phyloP scores from a whole-genome alignment of 1,284 basidiomycete genomes.

The Heliocybe sulcata region DNA sequence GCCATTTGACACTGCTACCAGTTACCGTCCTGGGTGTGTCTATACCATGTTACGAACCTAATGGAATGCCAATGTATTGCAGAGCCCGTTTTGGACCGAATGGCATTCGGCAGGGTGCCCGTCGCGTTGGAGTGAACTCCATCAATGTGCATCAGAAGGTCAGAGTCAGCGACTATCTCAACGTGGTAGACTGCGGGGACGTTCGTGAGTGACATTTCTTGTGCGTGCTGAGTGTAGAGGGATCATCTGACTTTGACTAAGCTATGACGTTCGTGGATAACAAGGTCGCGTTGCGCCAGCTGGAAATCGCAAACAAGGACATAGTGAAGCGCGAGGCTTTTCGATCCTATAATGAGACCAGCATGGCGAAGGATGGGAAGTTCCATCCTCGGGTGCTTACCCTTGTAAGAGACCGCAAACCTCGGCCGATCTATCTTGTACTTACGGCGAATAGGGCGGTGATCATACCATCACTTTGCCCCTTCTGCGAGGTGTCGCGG shows the following conservation, averaged over 20 bases:
- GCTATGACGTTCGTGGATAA: constrained; percentile 26
- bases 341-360: constrained; percentile 15
- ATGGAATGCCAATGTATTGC: not conserved
- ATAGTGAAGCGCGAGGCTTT: constrained; percentile 16
- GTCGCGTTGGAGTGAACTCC: constrained; percentile 19
- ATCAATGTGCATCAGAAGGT: constrained; percentile 23
- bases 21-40: constrained; percentile 23
- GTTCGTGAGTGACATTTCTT: constrained; percentile 26
- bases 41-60: not conserved
- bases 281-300: constrained; percentile 26
- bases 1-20: constrained; percentile 26
- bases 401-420: not conserved
- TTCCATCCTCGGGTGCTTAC: constrained; percentile 29
- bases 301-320: constrained; percentile 22
- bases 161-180: constrained; percentile 20
- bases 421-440: not conserved
- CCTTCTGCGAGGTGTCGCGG: constrained; percentile 25
- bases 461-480: constrained; percentile 34
- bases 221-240: too few species aligned
- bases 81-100: constrained; percentile 29
- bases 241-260: too few species aligned
- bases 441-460: constrained; percentile 19
- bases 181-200: constrained; percentile 30
- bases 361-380: constrained; percentile 25
- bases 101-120: constrained; percentile 27